Conservation (phyloP, 306 rosid species). For the Malus asiatica region DNA sequence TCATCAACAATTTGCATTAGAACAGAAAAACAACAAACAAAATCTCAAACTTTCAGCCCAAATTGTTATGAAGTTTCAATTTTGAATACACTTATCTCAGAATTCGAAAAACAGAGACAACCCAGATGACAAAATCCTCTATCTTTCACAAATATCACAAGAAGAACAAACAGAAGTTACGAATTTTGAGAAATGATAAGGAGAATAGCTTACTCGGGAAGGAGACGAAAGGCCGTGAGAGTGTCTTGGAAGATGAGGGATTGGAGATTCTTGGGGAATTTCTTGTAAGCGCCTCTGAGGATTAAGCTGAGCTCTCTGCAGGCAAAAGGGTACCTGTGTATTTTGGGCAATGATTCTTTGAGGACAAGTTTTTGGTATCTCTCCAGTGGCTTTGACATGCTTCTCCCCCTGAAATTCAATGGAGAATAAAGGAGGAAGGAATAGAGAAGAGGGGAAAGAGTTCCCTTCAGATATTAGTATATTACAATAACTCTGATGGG, state of each 20-base stretch:
- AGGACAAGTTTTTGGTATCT: conserved; percentile 51
- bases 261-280: conserved; percentile 65
- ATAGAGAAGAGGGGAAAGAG: neutral
- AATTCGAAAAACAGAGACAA: neutral
- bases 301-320: conserved; percentile 69
- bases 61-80: neutral
- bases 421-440: neutral
- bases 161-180: neutral
- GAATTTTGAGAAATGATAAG: neutral
- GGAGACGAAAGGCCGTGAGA: conserved; percentile 73
- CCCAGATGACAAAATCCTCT: neutral
- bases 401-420: neutral
- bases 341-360: conserved; percentile 32
- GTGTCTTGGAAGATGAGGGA: conserved; percentile 53
- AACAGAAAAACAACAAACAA: neutral
- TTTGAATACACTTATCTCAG: neutral
- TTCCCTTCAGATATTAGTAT: neutral
- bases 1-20: neutral
- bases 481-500: neutral
- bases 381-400: conserved; percentile 40
- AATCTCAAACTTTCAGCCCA: neutral
- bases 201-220: conserved; percentile 47
- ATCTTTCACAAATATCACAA: neutral
- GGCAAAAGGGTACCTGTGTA: conserved; percentile 50
- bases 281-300: conserved; percentile 42